Conservation (phyloP, 306 rosid genomes). For the Canavalia gladiata region DNA sequence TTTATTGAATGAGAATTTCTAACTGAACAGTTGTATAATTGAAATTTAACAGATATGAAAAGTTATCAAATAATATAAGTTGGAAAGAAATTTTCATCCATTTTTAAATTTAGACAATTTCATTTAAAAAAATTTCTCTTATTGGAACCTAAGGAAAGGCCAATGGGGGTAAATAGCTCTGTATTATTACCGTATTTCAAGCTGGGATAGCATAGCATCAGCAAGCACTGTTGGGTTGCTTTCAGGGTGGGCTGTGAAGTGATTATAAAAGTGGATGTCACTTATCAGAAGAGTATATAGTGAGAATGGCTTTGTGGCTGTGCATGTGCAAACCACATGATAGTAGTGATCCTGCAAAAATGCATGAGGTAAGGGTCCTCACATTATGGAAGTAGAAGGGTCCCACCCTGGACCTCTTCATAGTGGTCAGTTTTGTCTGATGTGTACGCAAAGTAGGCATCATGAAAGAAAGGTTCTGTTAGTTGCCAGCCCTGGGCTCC, state of each 20-base stretch:
- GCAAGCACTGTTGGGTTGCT: constrained; percentile 55
- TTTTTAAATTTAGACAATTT: not conserved
- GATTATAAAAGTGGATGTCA: constrained; percentile 45
- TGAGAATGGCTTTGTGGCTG: constrained; percentile 24
- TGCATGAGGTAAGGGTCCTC: constrained; percentile 41
- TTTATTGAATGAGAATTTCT: not conserved
- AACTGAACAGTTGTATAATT: not conserved
- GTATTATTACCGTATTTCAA: constrained; percentile 15
- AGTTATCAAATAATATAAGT: not conserved
- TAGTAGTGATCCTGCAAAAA: constrained; percentile 40
- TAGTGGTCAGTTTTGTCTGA: constrained; percentile 62
- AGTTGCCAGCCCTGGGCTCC: constrained; percentile 44
- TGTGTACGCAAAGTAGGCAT: constrained; percentile 60
- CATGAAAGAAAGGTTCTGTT: constrained; percentile 48
- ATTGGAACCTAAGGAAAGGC: constrained; percentile 27
- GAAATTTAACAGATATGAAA: not conserved
- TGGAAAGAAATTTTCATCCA: not conserved
- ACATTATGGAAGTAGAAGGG: constrained; percentile 50
- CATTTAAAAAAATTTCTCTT: not conserved
- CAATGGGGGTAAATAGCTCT: constrained; percentile 40
- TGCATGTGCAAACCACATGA: constrained; percentile 56
- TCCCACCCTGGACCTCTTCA: constrained; percentile 50
- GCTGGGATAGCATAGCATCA: constrained; percentile 28
- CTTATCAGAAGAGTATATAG: constrained; percentile 37
- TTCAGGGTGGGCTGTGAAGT: constrained; percentile 60